Conservation (phyloP, 192 early-diverging fungal species). For the Coemansia sp. region DNA sequence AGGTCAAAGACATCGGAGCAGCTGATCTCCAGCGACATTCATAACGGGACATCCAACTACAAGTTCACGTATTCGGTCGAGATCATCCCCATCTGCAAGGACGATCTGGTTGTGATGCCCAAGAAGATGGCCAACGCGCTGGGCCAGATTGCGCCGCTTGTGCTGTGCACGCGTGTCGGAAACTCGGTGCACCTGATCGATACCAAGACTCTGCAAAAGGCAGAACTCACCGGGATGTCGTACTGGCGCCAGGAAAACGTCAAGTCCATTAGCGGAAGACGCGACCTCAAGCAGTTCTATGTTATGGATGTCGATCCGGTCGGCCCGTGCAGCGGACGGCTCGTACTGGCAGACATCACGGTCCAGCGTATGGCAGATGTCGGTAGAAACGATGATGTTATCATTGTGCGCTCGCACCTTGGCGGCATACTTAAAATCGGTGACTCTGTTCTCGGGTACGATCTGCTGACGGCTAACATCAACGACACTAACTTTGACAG, state of each 20-base stretch:
- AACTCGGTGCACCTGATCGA: conserved; percentile 88
- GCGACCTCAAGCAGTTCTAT: conserved; percentile 91
- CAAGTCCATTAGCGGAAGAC: conserved; percentile 69
- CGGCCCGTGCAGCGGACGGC: conserved; percentile 73
- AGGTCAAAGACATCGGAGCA: conserved; percentile 92
- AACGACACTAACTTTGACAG: conserved; percentile 85
- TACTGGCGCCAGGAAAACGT: conserved; percentile 88
- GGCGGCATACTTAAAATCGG: conserved; percentile 90
- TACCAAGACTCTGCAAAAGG: conserved; percentile 75
- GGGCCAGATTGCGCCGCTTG: conserved; percentile 84
- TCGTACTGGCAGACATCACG: conserved; percentile 86
- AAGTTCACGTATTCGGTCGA: conserved; percentile 97
- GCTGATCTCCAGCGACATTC: conserved; percentile 95
- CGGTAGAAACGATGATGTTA: conserved; percentile 84
- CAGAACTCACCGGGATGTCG: conserved; percentile 71
- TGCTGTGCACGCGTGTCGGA: conserved; percentile 82
- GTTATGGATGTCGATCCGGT: conserved; percentile 91
- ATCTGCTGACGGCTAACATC: conserved; percentile 85
- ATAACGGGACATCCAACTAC: conserved; percentile 87
- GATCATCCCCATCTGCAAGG: conserved; percentile 94
- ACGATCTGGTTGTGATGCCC: conserved; percentile 90
- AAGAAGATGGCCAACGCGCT: conserved; percentile 82
- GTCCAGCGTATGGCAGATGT: conserved; percentile 77
- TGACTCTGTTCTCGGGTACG: conserved; percentile 92
- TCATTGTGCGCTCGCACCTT: conserved; percentile 87